Conservation (phyloP, 176 grass and related monocot genomes). For the Puya raimondii region DNA sequence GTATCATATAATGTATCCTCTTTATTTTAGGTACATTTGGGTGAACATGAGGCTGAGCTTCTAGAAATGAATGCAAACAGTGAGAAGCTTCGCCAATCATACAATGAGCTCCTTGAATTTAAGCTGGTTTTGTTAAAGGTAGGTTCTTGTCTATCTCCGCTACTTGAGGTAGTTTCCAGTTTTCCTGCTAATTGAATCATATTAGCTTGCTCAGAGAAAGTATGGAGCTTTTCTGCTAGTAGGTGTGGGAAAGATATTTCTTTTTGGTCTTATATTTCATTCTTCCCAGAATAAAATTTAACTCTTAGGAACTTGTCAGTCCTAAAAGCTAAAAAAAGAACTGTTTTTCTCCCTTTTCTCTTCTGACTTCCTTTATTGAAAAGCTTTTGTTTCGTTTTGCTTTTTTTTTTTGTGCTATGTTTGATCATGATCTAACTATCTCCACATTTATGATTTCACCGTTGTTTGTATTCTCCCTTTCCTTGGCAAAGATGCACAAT, state of each 20-base stretch:
- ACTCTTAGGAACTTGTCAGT: neutral
- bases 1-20: neutral
- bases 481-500: too few relatives aligned
- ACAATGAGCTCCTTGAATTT: slow-evolving; percentile 98
- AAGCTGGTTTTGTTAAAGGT: slow-evolving; percentile 98
- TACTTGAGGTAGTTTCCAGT: slow-evolving; percentile 1
- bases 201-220: neutral
- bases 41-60: slow-evolving; percentile 86
- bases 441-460: neutral
- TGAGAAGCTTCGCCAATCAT: slow-evolving; percentile 73
- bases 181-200: neutral
- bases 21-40: slow-evolving; percentile 52
- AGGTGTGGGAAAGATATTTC: neutral
- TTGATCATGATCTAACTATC: neutral
- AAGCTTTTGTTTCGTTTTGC: neutral
- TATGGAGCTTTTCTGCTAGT: neutral
- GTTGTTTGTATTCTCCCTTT: neutral
- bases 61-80: slow-evolving; percentile 92
- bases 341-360: neutral
- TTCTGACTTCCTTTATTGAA: neutral
- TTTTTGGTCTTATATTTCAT: neutral
- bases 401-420: neutral
- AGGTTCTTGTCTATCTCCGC: slow-evolving; percentile 33
- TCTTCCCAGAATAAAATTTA: neutral
- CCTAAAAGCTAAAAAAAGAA: neutral